Evolutionary conservation across 129 eudicot species (phyloP).

Genomic region (Heracleum sosnowskyi): DNA sequence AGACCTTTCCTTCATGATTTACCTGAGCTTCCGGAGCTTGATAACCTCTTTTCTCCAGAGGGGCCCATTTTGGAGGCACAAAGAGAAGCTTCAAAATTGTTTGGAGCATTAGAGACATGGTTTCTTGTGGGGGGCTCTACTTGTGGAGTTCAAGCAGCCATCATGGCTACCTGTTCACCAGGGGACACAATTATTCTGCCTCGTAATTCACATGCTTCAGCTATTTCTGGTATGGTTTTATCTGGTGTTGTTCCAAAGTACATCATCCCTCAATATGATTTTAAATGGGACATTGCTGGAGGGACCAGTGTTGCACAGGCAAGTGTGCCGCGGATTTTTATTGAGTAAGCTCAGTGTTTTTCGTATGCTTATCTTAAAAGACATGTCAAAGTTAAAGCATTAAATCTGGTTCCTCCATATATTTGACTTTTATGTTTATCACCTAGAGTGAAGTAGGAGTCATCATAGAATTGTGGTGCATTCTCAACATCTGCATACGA

Average conservation of each 20-base stretch:
- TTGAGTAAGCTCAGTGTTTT: background rate
- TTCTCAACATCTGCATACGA: background rate
- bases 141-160: slow-evolving; percentile 73
- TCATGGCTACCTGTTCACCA: slow-evolving; percentile 79
- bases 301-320: slow-evolving; percentile 64
- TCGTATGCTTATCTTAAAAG: background rate
- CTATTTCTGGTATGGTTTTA: slow-evolving; percentile 61
- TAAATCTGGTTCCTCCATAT: background rate
- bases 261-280: slow-evolving; percentile 50
- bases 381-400: background rate
- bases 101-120: slow-evolving; percentile 84
- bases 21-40: slow-evolving; percentile 77
- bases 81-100: slow-evolving; percentile 56
- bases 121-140: slow-evolving; percentile 85
- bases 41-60: slow-evolving; percentile 58
- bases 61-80: slow-evolving; percentile 83
- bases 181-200: slow-evolving; percentile 67
- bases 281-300: slow-evolving; percentile 61
- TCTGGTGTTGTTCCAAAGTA: slow-evolving; percentile 67
- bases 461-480: background rate
- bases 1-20: slow-evolving; percentile 58
- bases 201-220: slow-evolving; percentile 63
- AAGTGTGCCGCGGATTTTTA: slow-evolving; percentile 16
- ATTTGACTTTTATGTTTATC: background rate
- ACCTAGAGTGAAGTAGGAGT: background rate